These are phyloP conservation scores for Nigrograna mackinnonii DNA, from an alignment of 2,329 filamentous ascomycete genomes.

Conservation along the genomic window DNA sequence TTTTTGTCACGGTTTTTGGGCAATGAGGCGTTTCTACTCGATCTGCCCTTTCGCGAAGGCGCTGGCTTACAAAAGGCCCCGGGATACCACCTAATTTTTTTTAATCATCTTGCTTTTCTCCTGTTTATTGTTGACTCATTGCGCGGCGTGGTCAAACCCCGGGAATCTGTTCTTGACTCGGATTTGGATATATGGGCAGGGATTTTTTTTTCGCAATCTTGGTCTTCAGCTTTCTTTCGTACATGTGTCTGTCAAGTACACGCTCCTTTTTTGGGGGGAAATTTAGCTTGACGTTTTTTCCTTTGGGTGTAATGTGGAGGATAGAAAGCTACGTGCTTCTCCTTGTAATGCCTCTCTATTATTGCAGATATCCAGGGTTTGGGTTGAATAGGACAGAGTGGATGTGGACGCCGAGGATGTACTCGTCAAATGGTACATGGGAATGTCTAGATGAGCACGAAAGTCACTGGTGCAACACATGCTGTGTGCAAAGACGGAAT, in stretches of 20 bases:
- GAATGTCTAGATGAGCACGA: too few species aligned
- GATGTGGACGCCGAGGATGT: too few species aligned
- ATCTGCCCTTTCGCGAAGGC: neutral
- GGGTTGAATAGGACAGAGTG: too few species aligned
- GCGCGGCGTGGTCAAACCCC: neutral
- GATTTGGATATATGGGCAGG: neutral
- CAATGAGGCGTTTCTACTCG: neutral
- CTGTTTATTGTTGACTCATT: neutral
- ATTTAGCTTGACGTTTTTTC: constrained; percentile 1
- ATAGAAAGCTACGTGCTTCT: too few species aligned
- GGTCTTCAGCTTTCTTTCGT: neutral
- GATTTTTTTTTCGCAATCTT: neutral
- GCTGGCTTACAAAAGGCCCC: too few species aligned
- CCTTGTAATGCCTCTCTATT: constrained; percentile 8
- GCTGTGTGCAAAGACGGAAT: too few species aligned
- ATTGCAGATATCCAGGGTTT: too few species aligned
- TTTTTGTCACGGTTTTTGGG: neutral
- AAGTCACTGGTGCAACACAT: too few species aligned
- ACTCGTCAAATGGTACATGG: too few species aligned
- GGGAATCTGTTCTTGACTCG: neutral
- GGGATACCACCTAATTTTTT: constrained; percentile 1
- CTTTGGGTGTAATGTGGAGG: neutral
- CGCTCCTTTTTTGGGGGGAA: constrained; percentile 2
- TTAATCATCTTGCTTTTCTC: constrained; percentile 3
- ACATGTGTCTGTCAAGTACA: constrained; percentile 1